Evolutionary conservation across 192 early-diverging fungal genomes (phyloP), one percentile per base, ranked within the genome.

Genomic region (Lobulomyces angularis): DNA sequence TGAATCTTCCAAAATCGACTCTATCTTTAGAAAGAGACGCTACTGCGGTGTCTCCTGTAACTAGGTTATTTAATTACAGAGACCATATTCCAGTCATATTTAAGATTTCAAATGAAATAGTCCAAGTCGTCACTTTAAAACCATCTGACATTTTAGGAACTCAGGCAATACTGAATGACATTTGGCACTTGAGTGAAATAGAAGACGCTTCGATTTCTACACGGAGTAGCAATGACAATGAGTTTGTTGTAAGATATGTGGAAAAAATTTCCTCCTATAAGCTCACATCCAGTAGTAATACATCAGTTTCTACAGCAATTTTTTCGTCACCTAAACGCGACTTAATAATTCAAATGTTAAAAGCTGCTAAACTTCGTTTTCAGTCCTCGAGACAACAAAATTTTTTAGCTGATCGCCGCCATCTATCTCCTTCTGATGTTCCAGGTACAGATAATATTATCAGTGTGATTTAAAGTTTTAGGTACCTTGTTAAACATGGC

Each of bases 401-500:
- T 36, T 58, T 79, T 16, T 59, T 64, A 21, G 17, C 46, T 3
- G 56, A 62, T 16, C 81, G 87, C 36, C 75, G 87, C 37, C 71
- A 62, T 1, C 50, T 96, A 34, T 73, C 81, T 35, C 88, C 91
- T 3, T 66, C 70, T 8, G 88, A 91, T 69, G 88, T 94, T 5
- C 85, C 90, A 0, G n/a, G n/a, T n/a, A n/a, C n/a, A n/a, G n/a
- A n/a, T n/a, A n/a, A n/a, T n/a, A n/a, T n/a, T n/a, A n/a, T n/a
- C n/a, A n/a, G n/a, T n/a, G n/a, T n/a, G n/a, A n/a, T n/a, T n/a
- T n/a, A n/a, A n/a, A n/a, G n/a, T n/a, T n/a, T n/a, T n/a, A n/a
- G 92, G 90, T 8, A 83, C 81, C 14, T 56, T 97, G 28, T 64
- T 97, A 27, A 95, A 92, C 41, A 88, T 95, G 65, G 84, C 91